Conservation (phyloP, 352 stramenopile species). For the Pythium coloratum region DNA sequence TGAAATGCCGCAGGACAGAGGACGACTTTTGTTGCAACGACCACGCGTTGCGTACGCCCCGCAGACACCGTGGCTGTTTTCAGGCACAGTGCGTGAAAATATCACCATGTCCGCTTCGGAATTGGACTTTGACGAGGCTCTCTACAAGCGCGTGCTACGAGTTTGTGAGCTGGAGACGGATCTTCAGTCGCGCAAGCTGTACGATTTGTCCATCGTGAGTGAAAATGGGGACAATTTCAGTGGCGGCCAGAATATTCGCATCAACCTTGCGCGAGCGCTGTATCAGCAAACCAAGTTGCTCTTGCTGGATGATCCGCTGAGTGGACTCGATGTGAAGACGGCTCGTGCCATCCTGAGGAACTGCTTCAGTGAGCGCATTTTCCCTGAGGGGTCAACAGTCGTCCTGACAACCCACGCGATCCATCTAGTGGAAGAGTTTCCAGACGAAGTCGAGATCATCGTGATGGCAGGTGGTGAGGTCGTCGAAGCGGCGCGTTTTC, state of each 20-base stretch:
- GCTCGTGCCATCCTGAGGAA: constrained; percentile 45
- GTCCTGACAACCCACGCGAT: constrained; percentile 82
- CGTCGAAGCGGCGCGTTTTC: constrained; percentile 43
- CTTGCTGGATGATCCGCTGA: constrained; percentile 89
- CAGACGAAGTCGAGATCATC: constrained; percentile 38
- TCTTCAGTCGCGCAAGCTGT: constrained; percentile 39
- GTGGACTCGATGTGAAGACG: constrained; percentile 70
- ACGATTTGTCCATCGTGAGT: constrained; percentile 52
- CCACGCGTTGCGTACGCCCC: constrained; percentile 59
- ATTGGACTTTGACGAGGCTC: constrained; percentile 30
- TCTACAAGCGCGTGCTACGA: constrained; percentile 54
- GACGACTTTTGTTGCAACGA: constrained; percentile 23
- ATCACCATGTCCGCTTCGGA: constrained; percentile 49
- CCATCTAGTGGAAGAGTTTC: constrained; percentile 60
- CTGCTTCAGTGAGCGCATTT: constrained; percentile 34
- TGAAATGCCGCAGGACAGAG: constrained; percentile 88
- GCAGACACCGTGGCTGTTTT: constrained; percentile 80
- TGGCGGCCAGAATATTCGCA: constrained; percentile 76
- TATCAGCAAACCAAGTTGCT: constrained; percentile 73
- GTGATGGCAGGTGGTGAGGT: constrained; percentile 60
- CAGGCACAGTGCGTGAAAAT: constrained; percentile 57
- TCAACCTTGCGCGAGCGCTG: constrained; percentile 84
- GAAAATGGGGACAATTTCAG: constrained; percentile 87
- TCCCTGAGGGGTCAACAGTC: constrained; percentile 49
- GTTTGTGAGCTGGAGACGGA: constrained; percentile 78